phyloP scores from a whole-genome alignment of 345 rosid species.

The rapeseed (Brassica napus) region DNA sequence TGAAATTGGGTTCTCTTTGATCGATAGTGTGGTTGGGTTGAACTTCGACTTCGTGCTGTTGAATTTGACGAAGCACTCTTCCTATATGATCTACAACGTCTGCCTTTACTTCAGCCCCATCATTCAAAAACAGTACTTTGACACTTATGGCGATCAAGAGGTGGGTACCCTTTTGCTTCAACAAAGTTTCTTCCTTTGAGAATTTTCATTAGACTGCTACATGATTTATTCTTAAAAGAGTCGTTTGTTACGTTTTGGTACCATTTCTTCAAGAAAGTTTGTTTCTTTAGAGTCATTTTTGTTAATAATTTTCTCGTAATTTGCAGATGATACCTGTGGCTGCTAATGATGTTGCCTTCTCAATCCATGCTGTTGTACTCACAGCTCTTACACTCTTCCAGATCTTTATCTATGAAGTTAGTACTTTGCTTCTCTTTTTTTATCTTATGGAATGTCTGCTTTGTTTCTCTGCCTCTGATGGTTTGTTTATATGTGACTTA shows the following conservation, averaged over 20 bases:
- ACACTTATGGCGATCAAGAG: constrained; percentile 63
- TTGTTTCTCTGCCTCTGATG: constrained; percentile 11
- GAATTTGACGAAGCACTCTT: constrained; percentile 92
- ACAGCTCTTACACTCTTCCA: constrained; percentile 69
- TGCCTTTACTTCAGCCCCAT: constrained; percentile 81
- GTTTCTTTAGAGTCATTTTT: not conserved
- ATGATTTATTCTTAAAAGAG: too few species aligned
- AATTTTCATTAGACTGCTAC: too few species aligned
- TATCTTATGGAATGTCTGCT: not conserved
- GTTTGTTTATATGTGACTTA: not conserved
- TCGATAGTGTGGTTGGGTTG: constrained; percentile 78
- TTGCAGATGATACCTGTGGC: constrained; percentile 96
- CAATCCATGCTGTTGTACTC: constrained; percentile 84
- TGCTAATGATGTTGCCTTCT: constrained; percentile 88
- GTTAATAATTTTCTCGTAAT: not conserved
- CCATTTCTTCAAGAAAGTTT: too few species aligned
- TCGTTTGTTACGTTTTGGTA: too few species aligned
- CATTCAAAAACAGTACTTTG: constrained; percentile 73
- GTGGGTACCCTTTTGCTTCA: constrained; percentile 5
- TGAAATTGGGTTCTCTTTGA: not conserved
- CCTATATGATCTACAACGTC: constrained; percentile 86
- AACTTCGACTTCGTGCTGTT: constrained; percentile 85
- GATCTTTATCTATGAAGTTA: constrained; percentile 73
- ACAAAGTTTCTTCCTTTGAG: not conserved
- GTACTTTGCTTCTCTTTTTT: constrained; percentile 1